These are phyloP conservation scores for Zymoseptoria ardabiliae DNA, from an alignment of 2,329 filamentous ascomycete genomes.

Conservation along the genomic window DNA sequence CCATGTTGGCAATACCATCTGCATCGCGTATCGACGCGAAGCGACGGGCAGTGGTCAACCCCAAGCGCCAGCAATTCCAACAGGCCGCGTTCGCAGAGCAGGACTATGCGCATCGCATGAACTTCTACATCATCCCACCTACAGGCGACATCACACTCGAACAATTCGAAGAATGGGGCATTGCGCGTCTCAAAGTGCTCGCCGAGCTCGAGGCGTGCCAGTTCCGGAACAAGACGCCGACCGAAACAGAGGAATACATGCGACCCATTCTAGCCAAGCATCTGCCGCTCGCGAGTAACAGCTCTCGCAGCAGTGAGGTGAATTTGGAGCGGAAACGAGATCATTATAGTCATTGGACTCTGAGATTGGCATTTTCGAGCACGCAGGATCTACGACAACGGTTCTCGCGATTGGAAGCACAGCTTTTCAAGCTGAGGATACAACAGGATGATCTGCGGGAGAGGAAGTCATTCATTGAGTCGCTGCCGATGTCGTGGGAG, in stretches of 20 bases:
- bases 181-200: slow-evolving; percentile 79
- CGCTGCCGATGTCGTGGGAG: slow-evolving; percentile 77
- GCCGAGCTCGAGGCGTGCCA: slow-evolving; percentile 89
- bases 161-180: slow-evolving; percentile 98
- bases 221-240: slow-evolving; percentile 80
- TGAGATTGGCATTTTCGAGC: slow-evolving; percentile 82
- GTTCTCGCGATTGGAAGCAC: slow-evolving; percentile 79
- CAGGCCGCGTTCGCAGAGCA: slow-evolving; percentile 67
- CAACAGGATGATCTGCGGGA: slow-evolving; percentile 69
- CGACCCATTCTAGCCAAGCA: slow-evolving; percentile 80
- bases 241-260: slow-evolving; percentile 79
- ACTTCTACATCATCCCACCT: slow-evolving; percentile 82
- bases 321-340: slow-evolving; percentile 79
- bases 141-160: slow-evolving; percentile 93
- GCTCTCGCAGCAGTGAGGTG: slow-evolving; percentile 52
- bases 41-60: slow-evolving; percentile 65
- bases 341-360: slow-evolving; percentile 96
- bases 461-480: slow-evolving; percentile 66
- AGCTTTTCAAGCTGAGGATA: slow-evolving; percentile 79
- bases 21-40: slow-evolving; percentile 52
- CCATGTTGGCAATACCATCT: slow-evolving; percentile 25
- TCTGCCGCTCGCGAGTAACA: slow-evolving; percentile 70
- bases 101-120: slow-evolving; percentile 77
- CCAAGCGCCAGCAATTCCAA: slow-evolving; percentile 82
- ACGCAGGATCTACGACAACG: slow-evolving; percentile 85